These are phyloP conservation scores for Tricholoma hemisulphureum DNA, from an alignment of 768 basidiomycete genomes.

Conservation along the genomic window DNA sequence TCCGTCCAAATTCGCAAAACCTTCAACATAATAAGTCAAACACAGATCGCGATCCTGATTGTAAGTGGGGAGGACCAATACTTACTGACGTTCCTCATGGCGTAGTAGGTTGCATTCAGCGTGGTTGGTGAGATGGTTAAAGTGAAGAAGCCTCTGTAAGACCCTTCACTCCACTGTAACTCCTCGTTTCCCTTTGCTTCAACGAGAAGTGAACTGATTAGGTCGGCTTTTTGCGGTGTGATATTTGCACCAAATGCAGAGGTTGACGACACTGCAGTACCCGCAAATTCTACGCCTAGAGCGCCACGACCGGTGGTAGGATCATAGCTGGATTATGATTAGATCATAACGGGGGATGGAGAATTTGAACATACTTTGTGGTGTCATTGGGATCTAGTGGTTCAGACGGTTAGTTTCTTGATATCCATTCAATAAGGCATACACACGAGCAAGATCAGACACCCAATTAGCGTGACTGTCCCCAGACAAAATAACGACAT, in stretches of 20 bases:
- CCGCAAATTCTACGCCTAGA: constrained; percentile 60
- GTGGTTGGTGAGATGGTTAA: constrained; percentile 45
- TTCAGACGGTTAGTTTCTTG: neutral
- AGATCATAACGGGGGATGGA: neutral
- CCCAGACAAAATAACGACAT: constrained; percentile 57
- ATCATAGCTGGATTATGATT: constrained; percentile 38
- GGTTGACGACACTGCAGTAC: constrained; percentile 54
- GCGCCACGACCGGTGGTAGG: constrained; percentile 47
- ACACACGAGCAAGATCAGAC: constrained; percentile 53
- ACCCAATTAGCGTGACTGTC: constrained; percentile 66
- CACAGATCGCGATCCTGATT: no score
- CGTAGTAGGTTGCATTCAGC: constrained; percentile 53
- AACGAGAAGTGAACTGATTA: constrained; percentile 36
- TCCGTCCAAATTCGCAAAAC: constrained; percentile 41
- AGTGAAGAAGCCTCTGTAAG: constrained; percentile 59
- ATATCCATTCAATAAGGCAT: neutral
- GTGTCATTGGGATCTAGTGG: constrained; percentile 48
- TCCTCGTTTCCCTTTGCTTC: constrained; percentile 37
- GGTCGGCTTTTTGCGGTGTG: constrained; percentile 37
- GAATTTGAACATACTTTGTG: constrained; percentile 29
- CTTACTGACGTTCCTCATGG: constrained; percentile 32
- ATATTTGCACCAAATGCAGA: constrained; percentile 46
- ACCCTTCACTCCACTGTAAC: constrained; percentile 61
- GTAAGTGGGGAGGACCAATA: neutral
- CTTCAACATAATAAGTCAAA: constrained; percentile 19